These are phyloP conservation scores for Apiospora aurea DNA, from an alignment of 2,329 filamentous ascomycete species.

Conservation along the genomic window DNA sequence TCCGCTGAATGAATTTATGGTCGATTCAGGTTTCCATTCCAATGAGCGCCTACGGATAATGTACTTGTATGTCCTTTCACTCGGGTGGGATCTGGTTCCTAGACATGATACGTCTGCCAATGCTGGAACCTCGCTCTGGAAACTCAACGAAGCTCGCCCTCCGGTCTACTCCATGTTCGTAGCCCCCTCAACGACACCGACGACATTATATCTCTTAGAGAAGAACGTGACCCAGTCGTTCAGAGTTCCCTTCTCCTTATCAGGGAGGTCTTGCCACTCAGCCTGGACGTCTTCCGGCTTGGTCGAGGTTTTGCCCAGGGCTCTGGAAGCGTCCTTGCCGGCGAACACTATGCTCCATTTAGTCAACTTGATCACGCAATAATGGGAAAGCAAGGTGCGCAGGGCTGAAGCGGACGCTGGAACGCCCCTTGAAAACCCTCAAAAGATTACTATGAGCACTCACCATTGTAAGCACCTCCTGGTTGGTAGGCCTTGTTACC, in stretches of 20 bases:
- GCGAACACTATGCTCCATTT: conserved; percentile 75
- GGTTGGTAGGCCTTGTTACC: conserved; percentile 87
- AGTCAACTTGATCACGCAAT: conserved; percentile 29
- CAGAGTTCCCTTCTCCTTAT: conserved; percentile 73
- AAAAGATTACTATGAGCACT: conserved; percentile 36
- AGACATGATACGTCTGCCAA: no score
- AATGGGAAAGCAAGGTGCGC: background rate
- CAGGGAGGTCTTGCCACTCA: conserved; percentile 33
- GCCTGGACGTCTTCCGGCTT: conserved; percentile 66
- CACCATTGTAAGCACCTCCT: conserved; percentile 86
- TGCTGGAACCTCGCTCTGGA: background rate
- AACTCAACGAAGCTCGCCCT: background rate
- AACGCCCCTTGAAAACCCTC: no score
- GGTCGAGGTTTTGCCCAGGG: conserved; percentile 84
- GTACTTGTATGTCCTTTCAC: no score
- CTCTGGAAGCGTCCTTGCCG: conserved; percentile 94
- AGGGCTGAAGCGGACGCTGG: background rate
- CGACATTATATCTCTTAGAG: conserved; percentile 93
- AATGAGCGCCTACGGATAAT: background rate
- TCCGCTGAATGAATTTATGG: no score
- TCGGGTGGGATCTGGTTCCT: background rate
- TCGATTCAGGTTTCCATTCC: no score
- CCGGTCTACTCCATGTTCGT: conserved; percentile 58
- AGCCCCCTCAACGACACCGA: conserved; percentile 70
- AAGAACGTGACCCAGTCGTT: conserved; percentile 97